Percentiles rank a stretch among this genome's conserved stretches.
Evolutionary conservation across 352 stramenopile species (phyloP).

Genomic region (Globisporangium paroecandrum): DNA sequence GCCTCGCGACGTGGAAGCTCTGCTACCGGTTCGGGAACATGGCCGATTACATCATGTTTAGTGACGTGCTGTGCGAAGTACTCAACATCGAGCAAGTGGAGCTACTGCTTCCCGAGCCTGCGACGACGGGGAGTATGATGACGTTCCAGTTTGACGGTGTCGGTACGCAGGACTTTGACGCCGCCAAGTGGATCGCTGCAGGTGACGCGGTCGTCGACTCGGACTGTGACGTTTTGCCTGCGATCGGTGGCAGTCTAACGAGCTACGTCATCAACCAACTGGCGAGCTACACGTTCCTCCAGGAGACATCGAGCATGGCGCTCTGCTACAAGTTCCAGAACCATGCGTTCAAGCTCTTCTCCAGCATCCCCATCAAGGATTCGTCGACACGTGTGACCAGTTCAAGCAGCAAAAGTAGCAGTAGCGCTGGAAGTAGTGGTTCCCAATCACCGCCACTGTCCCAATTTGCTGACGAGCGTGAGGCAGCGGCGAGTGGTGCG

Average conservation of each 20-base stretch:
- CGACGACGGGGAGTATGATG: constrained; percentile 37
- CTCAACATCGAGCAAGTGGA: constrained; percentile 46
- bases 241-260: constrained; percentile 35
- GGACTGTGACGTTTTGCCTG: constrained; percentile 36
- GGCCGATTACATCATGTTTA: constrained; percentile 51
- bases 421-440: not conserved
- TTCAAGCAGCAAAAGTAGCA: constrained; percentile 5
- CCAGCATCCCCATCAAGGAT: constrained; percentile 36
- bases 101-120: constrained; percentile 30
- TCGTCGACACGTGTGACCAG: constrained; percentile 18
- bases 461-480: constrained; percentile 30
- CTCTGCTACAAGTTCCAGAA: constrained; percentile 63
- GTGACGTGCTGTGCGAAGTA: constrained; percentile 52
- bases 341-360: constrained; percentile 52
- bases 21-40: constrained; percentile 69
- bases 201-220: constrained; percentile 23
- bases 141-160: constrained; percentile 58
- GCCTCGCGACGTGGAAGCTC: constrained; percentile 58
- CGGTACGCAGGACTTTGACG: constrained; percentile 59
- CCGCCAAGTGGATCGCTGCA: constrained; percentile 49
- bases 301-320: constrained; percentile 35
- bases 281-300: constrained; percentile 41
- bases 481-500: constrained; percentile 25
- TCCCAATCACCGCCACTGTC: constrained; percentile 9
- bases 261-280: constrained; percentile 33